Base-by-base conservation (phyloP, 192 early-diverging fungal species). In the Umbelopsis vinacea region DNA sequence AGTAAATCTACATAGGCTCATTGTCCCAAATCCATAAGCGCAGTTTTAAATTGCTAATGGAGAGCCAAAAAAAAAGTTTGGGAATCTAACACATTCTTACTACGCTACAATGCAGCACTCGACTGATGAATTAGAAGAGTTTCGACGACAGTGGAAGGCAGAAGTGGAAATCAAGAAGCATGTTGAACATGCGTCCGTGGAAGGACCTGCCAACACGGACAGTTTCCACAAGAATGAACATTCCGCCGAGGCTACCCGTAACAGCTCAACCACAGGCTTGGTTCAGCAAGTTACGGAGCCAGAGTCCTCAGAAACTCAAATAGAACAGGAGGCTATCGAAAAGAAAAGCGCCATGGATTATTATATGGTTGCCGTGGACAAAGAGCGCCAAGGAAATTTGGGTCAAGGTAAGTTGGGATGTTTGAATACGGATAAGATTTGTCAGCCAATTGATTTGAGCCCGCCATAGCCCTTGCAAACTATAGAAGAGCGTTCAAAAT, bases 401-500 rank as follows among this genome's bases (percentile, higher is more conserved):
- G 70, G 66, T 12, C 46, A 81, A 74, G 79, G 79, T 80, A 71
- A 67, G 48, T 43, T 63, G 2, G 70, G 52, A 19, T 23, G 33
- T 43, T 22, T 12, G 6, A 54, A n/a, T 3, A 38, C 2, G 33
- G 57, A 14, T 7, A 4, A 37, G 11, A 37, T n/a, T 63, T 19
- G 17, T 63, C 29, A 35, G 57, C 26, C 33, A 37, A 29, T 63
- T 17, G 33, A 63, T n/a, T n/a, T 29, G 15, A 7, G 35, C 17
- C 26, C 35, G 12, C 26, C 17, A 23, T 47, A 81, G 80, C 80
- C 26, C n/a, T 81, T 3, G 71, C 45, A n/a, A 26, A 68, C 43
- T 81, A 81, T 73, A 53, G 73, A 33, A 67, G 68, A 45, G 80
- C 80, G n/a, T 78, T 78, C 23, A 74, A 74, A 53, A 55, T 81